These are phyloP conservation scores for Periglandula ipomoeae DNA, from an alignment of 2,329 filamentous ascomycete genomes.

Conservation along the genomic window DNA sequence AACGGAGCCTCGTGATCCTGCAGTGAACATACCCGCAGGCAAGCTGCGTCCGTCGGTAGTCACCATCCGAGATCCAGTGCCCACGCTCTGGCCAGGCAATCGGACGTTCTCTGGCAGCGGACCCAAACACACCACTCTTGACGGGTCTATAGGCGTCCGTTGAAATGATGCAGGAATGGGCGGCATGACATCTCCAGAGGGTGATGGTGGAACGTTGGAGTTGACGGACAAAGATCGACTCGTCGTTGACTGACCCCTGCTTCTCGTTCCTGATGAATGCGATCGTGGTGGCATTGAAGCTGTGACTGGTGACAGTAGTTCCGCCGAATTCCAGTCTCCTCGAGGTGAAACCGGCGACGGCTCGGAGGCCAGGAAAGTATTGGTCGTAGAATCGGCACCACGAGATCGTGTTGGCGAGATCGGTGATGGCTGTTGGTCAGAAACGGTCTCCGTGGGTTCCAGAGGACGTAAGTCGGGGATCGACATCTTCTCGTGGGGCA, in stretches of 20 bases:
- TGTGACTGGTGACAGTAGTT: slow-evolving; percentile 34
- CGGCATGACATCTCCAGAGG: slow-evolving; percentile 1
- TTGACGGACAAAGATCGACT: slow-evolving; percentile 9
- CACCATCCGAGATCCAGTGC: slow-evolving; percentile 7
- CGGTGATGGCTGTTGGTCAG: slow-evolving; percentile 7
- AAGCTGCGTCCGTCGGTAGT: slow-evolving; percentile 5
- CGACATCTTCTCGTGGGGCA: slow-evolving; percentile 21
- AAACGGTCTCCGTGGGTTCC: slow-evolving; percentile 10
- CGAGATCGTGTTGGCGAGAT: slow-evolving; percentile 14
- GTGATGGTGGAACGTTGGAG: neutral
- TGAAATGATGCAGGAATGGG: slow-evolving; percentile 24
- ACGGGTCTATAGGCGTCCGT: slow-evolving; percentile 41
- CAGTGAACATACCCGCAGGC: slow-evolving; percentile 5
- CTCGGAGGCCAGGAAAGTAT: slow-evolving; percentile 30
- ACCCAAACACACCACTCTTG: slow-evolving; percentile 45
- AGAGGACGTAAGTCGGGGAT: slow-evolving; percentile 11
- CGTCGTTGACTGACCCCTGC: slow-evolving; percentile 6
- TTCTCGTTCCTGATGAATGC: slow-evolving; percentile 12
- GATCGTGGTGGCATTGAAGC: slow-evolving; percentile 19
- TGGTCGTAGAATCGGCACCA: slow-evolving; percentile 16
- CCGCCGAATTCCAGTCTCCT: slow-evolving; percentile 31
- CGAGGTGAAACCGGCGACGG: slow-evolving; percentile 41
- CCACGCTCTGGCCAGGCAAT: slow-evolving; percentile 14
- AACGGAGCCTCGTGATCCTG: slow-evolving; percentile 13
- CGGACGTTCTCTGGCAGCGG: slow-evolving; percentile 40